A percentile compares a stretch with the other conserved stretches of the same genome.
Evolutionary conservation across 805 yeast species (phyloP).

Genomic region (Huiozyma sinensis): DNA sequence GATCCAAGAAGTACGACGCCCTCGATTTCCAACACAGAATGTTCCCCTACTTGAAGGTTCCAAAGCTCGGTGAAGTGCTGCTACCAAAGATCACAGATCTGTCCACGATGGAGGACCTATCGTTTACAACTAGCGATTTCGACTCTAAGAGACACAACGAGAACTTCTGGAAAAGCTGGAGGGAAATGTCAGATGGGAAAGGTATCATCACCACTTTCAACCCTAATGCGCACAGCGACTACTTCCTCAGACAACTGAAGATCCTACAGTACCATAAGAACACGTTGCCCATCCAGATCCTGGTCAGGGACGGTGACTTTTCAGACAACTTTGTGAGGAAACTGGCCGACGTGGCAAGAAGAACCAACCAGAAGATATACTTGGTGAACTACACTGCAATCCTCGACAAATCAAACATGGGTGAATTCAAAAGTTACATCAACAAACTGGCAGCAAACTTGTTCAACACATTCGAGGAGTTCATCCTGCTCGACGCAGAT

Average conservation of each 20-base stretch:
- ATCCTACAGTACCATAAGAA: constrained; percentile 30
- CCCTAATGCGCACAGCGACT: constrained; percentile 17
- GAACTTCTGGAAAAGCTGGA: constrained; percentile 13
- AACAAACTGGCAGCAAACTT: constrained; percentile 39
- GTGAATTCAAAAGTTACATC: constrained; percentile 25
- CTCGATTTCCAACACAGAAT: constrained; percentile 15
- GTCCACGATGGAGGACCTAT: background rate
- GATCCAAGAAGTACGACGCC: background rate
- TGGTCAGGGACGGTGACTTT: constrained; percentile 26
- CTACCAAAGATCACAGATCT: background rate
- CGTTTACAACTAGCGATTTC: constrained; percentile 1
- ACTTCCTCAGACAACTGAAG: constrained; percentile 30
- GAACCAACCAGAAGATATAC: constrained; percentile 15
- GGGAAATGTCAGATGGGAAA: constrained; percentile 5
- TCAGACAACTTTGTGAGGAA: constrained; percentile 6
- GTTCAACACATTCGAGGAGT: constrained; percentile 40
- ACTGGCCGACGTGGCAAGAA: constrained; percentile 3
- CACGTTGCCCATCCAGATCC: constrained; percentile 32
- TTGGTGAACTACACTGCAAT: constrained; percentile 12
- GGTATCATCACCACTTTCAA: constrained; percentile 13
- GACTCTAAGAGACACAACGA: background rate
- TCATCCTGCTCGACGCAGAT: constrained; percentile 43
- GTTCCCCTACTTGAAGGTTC: constrained; percentile 13
- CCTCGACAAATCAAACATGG: constrained; percentile 6
- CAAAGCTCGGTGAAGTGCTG: background rate